Percentiles rank a stretch among this genome's conserved stretches.
These are phyloP conservation scores for Acanthochlamys bracteata DNA, from an alignment of 106 monocot species.

Conservation along the genomic window DNA sequence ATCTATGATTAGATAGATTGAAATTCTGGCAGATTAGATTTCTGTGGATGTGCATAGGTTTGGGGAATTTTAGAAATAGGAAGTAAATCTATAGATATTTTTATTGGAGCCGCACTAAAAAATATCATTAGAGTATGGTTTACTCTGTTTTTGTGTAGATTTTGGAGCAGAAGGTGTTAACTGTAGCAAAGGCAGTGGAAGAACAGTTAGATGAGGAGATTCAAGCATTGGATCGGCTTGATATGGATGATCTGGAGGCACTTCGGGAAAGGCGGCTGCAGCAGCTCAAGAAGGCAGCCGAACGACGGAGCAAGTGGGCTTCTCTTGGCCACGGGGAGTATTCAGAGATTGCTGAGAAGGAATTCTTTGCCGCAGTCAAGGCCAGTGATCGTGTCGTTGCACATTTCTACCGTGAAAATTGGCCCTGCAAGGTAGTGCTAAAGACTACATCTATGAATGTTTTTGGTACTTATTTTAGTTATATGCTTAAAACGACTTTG, in stretches of 20 bases:
- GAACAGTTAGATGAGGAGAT: constrained; percentile 93
- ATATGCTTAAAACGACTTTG: no score
- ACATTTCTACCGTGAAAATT: constrained; percentile 96
- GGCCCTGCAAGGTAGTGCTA: constrained; percentile 86
- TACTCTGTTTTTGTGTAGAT: constrained; percentile 29
- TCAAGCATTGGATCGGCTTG: constrained; percentile 64
- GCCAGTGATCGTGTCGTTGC: constrained; percentile 93
- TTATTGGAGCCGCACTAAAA: no score
- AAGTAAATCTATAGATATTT: no score
- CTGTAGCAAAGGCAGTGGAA: constrained; percentile 84
- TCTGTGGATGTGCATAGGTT: no score
- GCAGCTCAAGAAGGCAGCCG: constrained; percentile 87
- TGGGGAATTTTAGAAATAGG: no score
- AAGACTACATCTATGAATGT: no score
- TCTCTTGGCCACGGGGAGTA: constrained; percentile 90
- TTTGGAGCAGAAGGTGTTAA: constrained; percentile 79
- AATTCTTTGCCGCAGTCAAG: constrained; percentile 85
- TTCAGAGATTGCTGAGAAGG: constrained; percentile 79
- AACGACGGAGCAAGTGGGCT: constrained; percentile 57
- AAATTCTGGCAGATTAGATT: no score
- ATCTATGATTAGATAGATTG: no score
- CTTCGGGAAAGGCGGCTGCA: constrained; percentile 75
- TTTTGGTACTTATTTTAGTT: no score
- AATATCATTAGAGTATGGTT: no score
- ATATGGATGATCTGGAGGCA: constrained; percentile 74